Conservation (phyloP, 306 rosid species). For the Carpinus fangiana region DNA sequence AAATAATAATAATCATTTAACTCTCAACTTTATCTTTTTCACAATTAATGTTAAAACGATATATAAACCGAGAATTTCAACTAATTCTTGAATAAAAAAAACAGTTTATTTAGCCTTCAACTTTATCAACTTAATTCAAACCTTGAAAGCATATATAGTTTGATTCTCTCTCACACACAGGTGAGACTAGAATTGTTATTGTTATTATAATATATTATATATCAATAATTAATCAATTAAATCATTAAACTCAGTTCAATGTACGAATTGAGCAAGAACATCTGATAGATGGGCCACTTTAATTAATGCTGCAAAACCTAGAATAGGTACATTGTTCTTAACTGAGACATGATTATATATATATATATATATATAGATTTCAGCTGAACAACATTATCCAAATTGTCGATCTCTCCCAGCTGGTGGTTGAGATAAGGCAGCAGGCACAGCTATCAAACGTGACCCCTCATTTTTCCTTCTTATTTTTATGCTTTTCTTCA, state of each 20-base stretch:
- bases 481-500: background rate
- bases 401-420: slow-evolving; percentile 10
- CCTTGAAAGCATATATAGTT: too few relatives aligned
- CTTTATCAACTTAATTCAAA: background rate
- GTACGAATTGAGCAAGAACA: slow-evolving; percentile 14
- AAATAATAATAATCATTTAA: too few relatives aligned
- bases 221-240: background rate
- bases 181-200: too few relatives aligned
- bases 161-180: background rate
- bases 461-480: background rate
- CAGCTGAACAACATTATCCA: slow-evolving; percentile 34
- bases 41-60: too few relatives aligned
- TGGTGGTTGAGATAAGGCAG: slow-evolving; percentile 42
- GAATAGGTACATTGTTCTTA: slow-evolving; percentile 46
- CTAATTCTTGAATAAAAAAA: too few relatives aligned
- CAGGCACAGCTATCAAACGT: background rate
- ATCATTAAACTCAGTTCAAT: slow-evolving; percentile 15
- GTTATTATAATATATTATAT: too few relatives aligned
- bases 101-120: too few relatives aligned
- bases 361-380: slow-evolving; percentile 6
- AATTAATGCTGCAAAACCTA: slow-evolving; percentile 31
- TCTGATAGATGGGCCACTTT: slow-evolving; percentile 37
- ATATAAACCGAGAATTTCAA: too few relatives aligned
- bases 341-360: slow-evolving; percentile 26
- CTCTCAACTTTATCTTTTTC: too few relatives aligned